phyloP scores from a whole-genome alignment of 257 asterid species.

The Nyctanthes arbortristis region DNA sequence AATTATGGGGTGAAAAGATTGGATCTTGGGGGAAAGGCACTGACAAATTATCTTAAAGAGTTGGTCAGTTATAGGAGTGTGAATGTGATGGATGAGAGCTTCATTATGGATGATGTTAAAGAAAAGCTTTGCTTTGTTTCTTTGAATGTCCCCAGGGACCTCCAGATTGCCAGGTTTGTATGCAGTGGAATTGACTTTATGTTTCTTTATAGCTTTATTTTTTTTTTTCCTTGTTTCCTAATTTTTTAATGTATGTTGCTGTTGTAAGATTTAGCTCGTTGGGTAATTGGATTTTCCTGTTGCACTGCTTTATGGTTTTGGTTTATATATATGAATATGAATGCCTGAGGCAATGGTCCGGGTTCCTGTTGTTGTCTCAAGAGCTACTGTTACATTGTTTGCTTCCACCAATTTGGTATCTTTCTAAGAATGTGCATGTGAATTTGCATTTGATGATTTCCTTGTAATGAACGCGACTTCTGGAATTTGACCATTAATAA shows the following conservation, averaged over 20 bases:
- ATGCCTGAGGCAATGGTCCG: too few species aligned
- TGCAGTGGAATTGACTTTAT: neutral
- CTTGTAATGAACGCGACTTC: neutral
- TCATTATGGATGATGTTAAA: conserved; percentile 90
- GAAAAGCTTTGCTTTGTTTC: conserved; percentile 95
- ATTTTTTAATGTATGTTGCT: neutral
- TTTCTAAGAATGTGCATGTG: neutral
- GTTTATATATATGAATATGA: too few species aligned
- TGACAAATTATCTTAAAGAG: conserved; percentile 90
- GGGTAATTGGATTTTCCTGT: neutral
- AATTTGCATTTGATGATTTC: neutral
- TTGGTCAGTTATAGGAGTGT: conserved; percentile 90
- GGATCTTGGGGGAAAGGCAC: conserved; percentile 93
- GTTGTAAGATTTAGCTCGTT: neutral
- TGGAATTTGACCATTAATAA: neutral
- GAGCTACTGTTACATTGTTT: neutral
- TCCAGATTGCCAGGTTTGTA: conserved; percentile 73
- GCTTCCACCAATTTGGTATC: neutral
- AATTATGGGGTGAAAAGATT: conserved; percentile 83
- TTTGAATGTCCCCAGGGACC: conserved; percentile 75
- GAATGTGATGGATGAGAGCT: conserved; percentile 95
- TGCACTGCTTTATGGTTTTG: neutral
- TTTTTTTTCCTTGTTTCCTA: neutral
- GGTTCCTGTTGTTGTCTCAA: neutral
- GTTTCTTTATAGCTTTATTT: neutral